These are phyloP conservation scores for Malassezia nana DNA, from an alignment of 1,284 basidiomycete species.

Conservation along the genomic window DNA sequence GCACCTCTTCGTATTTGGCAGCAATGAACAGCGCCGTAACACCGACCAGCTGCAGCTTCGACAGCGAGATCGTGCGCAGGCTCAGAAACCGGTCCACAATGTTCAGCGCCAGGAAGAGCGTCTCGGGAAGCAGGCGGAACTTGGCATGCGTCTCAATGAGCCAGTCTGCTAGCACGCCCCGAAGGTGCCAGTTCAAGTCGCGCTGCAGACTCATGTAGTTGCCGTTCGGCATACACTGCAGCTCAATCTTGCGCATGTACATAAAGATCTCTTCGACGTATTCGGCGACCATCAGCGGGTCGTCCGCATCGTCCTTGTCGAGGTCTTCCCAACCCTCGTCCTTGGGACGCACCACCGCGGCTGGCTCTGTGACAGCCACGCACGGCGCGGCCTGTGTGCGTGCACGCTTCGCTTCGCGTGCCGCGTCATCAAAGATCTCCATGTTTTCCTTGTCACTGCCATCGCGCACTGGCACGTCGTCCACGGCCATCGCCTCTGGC, in stretches of 20 bases:
- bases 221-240: constrained; percentile 48
- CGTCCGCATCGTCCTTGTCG: constrained; percentile 83
- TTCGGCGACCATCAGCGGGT: constrained; percentile 92
- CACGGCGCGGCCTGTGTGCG: constrained; percentile 11
- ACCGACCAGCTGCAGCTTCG: constrained; percentile 89
- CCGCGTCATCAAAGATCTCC: constrained; percentile 5
- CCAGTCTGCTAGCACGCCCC: constrained; percentile 91
- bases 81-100: constrained; percentile 95
- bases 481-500: constrained; percentile 19
- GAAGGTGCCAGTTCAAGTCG: constrained; percentile 50
- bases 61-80: constrained; percentile 73
- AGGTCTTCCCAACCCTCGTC: constrained; percentile 67
- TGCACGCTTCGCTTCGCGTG: constrained; percentile 27
- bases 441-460: constrained; percentile 16
- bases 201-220: constrained; percentile 42
- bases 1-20: constrained; percentile 90
- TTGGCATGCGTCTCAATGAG: constrained; percentile 88
- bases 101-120: constrained; percentile 86
- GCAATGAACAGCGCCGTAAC: constrained; percentile 87
- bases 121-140: constrained; percentile 87
- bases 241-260: constrained; percentile 68
- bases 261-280: constrained; percentile 89
- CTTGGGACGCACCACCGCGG: constrained; percentile 42
- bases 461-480: constrained; percentile 24
- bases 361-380: constrained; percentile 13